phyloP scores from a whole-genome alignment of 805 yeast genomes.

The Yamadazyma sp. region DNA sequence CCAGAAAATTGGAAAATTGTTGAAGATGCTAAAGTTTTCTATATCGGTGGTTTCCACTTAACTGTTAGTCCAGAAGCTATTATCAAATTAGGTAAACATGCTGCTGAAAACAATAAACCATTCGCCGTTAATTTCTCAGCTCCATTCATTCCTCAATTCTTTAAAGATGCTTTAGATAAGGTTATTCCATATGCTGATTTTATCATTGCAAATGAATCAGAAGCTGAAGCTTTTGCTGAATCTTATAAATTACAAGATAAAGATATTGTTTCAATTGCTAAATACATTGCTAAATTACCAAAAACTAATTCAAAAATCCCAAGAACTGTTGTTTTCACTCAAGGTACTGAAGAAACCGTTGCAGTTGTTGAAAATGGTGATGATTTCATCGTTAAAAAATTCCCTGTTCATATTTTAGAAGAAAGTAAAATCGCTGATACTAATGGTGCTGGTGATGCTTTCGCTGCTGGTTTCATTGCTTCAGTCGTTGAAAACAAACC shows the following conservation, averaged over 20 bases:
- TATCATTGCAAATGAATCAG: constrained; percentile 94
- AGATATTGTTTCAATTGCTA: constrained; percentile 76
- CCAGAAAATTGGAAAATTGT: constrained; percentile 89
- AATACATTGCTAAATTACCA: constrained; percentile 73
- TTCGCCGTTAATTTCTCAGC: constrained; percentile 89
- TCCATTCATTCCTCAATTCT: constrained; percentile 93
- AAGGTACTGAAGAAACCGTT: constrained; percentile 89
- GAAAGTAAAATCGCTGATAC: constrained; percentile 76
- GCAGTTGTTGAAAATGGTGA: constrained; percentile 56
- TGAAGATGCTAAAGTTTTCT: constrained; percentile 75
- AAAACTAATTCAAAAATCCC: constrained; percentile 64
- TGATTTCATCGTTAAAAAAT: constrained; percentile 46
- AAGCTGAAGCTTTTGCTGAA: constrained; percentile 92
- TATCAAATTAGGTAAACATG: constrained; percentile 84
- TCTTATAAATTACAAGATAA: constrained; percentile 63
- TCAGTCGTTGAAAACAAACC: constrained; percentile 75
- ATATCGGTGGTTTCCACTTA: constrained; percentile 99
- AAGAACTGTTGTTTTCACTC: constrained; percentile 92
- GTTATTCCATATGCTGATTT: constrained; percentile 84
- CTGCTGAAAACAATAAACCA: constrained; percentile 74
- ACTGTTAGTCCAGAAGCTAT: constrained; percentile 98
- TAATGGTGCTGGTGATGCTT: constrained; percentile 99
- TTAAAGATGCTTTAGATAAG: constrained; percentile 83
- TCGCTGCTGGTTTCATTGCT: constrained; percentile 94
- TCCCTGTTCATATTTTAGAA: constrained; percentile 71